Evolutionary conservation across 192 early-diverging fungal genomes (phyloP).

Genomic region (Coemansia sp.): DNA sequence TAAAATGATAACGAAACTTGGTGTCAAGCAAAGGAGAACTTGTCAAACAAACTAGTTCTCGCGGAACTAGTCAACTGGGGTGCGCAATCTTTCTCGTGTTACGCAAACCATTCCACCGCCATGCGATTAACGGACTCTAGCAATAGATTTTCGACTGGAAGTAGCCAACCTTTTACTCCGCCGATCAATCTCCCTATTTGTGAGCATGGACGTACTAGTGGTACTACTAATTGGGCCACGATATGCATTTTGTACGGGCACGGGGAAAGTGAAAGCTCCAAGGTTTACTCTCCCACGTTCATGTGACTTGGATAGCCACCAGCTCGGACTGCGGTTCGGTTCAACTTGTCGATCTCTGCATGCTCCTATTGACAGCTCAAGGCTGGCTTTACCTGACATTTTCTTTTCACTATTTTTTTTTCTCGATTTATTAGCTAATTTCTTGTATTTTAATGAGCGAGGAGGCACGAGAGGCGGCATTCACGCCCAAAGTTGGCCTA

Average conservation of each 20-base stretch:
- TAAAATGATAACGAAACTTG: neutral
- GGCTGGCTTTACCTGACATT: neutral
- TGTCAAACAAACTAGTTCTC: neutral
- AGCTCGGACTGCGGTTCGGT: neutral
- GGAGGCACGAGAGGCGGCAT: conserved; percentile 11
- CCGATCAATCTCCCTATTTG: neutral
- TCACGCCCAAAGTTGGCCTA: conserved; percentile 22
- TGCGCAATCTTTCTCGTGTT: neutral
- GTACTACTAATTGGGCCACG: neutral
- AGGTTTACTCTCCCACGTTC: neutral
- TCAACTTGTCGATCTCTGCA: neutral
- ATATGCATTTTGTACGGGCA: neutral
- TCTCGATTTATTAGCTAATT: neutral
- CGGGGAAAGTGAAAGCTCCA: neutral
- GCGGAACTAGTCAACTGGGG: neutral
- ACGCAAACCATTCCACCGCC: neutral
- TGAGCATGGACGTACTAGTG: neutral
- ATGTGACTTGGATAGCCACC: neutral
- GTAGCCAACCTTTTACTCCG: neutral
- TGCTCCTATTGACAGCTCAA: neutral
- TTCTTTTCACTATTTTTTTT: neutral
- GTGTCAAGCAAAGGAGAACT: neutral
- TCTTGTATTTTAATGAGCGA: neutral
- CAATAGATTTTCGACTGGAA: neutral
- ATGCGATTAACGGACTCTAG: neutral